Evolutionary conservation across 1,284 basidiomycete species (phyloP).

Genomic region (Somion occarium): DNA sequence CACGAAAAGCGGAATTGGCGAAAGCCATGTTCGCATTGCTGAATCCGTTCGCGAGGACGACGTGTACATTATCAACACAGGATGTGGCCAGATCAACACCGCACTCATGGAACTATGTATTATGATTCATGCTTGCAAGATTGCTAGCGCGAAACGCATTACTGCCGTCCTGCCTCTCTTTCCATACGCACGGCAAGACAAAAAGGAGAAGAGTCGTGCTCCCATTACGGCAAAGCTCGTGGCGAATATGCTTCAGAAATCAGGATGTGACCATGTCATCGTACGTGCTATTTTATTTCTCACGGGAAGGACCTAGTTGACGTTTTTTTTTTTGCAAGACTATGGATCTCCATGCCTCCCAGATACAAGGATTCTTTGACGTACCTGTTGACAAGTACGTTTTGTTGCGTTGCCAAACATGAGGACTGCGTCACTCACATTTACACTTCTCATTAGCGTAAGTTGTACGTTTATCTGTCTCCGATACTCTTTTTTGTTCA

Average conservation of each 20-base stretch:
- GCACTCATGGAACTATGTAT: conserved; percentile 96
- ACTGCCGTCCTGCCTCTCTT: conserved; percentile 95
- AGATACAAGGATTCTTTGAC: conserved; percentile 99
- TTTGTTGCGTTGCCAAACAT: conserved; percentile 12
- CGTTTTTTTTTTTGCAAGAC: conserved; percentile 50
- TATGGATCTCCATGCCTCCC: conserved; percentile 97
- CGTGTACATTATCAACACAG: conserved; percentile 98
- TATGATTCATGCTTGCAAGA: conserved; percentile 99
- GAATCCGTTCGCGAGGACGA: conserved; percentile 98
- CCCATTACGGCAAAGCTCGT: conserved; percentile 99
- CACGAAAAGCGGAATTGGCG: conserved; percentile 86
- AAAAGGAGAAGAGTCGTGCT: conserved; percentile 98
- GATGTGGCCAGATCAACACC: conserved; percentile 83
- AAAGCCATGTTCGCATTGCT: conserved; percentile 87
- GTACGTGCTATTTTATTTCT: conserved; percentile 47
- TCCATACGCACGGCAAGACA: conserved; percentile 96
- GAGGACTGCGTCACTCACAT: conserved; percentile 17
- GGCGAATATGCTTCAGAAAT: conserved; percentile 97
- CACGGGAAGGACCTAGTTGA: not conserved
- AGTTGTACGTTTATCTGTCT: conserved; percentile 27
- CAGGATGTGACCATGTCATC: conserved; percentile 98
- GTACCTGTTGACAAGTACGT: conserved; percentile 99
- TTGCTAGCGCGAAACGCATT: conserved; percentile 92
- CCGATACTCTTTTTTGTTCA: conserved; percentile 3
- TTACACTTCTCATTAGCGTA: conserved; percentile 36